These are phyloP conservation scores for Sambucus nigra DNA, from an alignment of 129 eudicot species.

Conservation along the genomic window DNA sequence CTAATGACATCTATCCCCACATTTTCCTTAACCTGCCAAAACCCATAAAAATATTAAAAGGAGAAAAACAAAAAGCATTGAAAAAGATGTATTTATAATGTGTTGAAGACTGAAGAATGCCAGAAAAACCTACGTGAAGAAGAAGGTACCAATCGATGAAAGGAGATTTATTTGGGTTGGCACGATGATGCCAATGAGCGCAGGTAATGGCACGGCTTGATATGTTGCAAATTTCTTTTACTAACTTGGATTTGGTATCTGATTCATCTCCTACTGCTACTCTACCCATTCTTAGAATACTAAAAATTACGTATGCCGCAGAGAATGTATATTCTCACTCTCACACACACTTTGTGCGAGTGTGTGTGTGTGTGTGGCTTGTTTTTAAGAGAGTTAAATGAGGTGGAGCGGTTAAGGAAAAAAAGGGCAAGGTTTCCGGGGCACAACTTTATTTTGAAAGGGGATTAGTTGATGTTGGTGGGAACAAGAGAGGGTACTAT, in stretches of 20 bases:
- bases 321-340: no score
- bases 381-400: conserved; percentile 12
- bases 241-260: conserved; percentile 39
- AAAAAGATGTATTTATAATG: neutral
- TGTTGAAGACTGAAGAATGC: neutral
- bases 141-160: conserved; percentile 74
- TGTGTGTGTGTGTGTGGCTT: conserved; percentile 9
- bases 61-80: no score
- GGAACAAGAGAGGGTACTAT: conserved; percentile 6
- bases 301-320: no score
- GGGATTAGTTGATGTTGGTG: conserved; percentile 8
- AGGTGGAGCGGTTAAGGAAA: conserved; percentile 51
- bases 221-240: conserved; percentile 40
- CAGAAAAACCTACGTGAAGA: conserved; percentile 38
- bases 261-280: conserved; percentile 11
- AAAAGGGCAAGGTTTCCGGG: conserved; percentile 19
- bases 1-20: conserved; percentile 43
- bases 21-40: conserved; percentile 53
- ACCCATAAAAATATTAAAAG: neutral
- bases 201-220: conserved; percentile 30
- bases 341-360: no score
- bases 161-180: conserved; percentile 13
- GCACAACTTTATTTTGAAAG: neutral
- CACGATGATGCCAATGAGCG: conserved; percentile 24
- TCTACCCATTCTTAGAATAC: conserved; percentile 14